A percentile compares a stretch with the other conserved stretches of the same genome.
phyloP scores from a whole-genome alignment of 768 basidiomycete genomes.

The Amanita pseudoporphyria region DNA sequence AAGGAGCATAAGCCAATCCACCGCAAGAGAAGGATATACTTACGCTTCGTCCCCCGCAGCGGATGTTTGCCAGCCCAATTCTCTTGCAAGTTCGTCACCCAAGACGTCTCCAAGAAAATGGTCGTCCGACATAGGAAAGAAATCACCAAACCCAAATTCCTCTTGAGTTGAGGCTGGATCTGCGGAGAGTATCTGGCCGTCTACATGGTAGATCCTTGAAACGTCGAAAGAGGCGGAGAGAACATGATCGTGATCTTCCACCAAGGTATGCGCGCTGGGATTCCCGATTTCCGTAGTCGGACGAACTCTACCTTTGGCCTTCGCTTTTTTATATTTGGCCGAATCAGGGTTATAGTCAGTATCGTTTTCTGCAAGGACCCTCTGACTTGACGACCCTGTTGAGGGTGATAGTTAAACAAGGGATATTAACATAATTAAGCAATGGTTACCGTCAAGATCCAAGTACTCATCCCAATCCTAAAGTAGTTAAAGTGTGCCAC shows the following conservation, averaged over 20 bases:
- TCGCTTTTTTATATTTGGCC: constrained; percentile 12
- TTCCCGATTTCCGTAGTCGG: constrained; percentile 27
- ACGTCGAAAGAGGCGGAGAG: constrained; percentile 57
- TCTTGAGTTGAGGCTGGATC: constrained; percentile 51
- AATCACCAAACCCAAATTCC: constrained; percentile 40
- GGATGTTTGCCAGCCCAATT: constrained; percentile 59
- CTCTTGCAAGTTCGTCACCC: constrained; percentile 66
- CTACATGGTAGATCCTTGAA: constrained; percentile 38
- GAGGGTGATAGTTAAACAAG: not conserved
- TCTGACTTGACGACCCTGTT: not conserved
- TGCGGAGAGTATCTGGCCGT: constrained; percentile 18
- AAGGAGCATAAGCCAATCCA: not conserved
- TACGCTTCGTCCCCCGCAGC: constrained; percentile 8
- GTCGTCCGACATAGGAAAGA: constrained; percentile 42
- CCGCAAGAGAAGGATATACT: not conserved
- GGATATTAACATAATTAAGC: not conserved
- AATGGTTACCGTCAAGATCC: constrained; percentile 33
- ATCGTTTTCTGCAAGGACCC: constrained; percentile 27
- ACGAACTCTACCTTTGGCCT: constrained; percentile 18
- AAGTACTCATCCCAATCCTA: constrained; percentile 61
- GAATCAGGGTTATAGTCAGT: constrained; percentile 33
- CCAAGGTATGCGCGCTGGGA: constrained; percentile 52
- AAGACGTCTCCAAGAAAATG: constrained; percentile 50
- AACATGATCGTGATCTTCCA: constrained; percentile 61
- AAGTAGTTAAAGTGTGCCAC: not conserved